Evolutionary conservation across 2,329 filamentous ascomycete genomes (phyloP).

Genomic region (Plenodomus biglobosus): DNA sequence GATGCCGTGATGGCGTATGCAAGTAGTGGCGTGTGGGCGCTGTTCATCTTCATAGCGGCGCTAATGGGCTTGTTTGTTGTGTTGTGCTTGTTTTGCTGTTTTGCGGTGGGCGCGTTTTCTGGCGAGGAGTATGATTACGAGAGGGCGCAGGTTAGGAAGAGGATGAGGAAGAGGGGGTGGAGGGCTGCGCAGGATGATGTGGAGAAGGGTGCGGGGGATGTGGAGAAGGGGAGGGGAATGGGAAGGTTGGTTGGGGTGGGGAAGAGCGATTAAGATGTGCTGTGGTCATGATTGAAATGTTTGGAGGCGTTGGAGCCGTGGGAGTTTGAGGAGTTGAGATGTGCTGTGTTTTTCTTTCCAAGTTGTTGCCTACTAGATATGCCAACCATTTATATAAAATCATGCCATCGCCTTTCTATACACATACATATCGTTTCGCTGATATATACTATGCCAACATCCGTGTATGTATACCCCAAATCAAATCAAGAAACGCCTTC

Average conservation of each 20-base stretch:
- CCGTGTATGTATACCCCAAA: background rate
- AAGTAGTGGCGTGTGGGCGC: constrained; percentile 26
- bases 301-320: background rate
- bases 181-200: constrained; percentile 19
- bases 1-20: constrained; percentile 20
- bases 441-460: background rate
- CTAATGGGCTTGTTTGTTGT: constrained; percentile 29
- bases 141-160: constrained; percentile 30
- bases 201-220: constrained; percentile 25
- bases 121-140: constrained; percentile 30
- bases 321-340: background rate
- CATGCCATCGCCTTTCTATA: too few species aligned
- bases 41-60: constrained; percentile 26
- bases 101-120: constrained; percentile 18
- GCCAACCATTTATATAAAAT: background rate
- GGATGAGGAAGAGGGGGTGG: constrained; percentile 13
- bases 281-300: too few species aligned
- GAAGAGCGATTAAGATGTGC: constrained; percentile 42
- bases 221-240: constrained; percentile 27
- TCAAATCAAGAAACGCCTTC: background rate
- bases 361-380: too few species aligned
- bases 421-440: background rate
- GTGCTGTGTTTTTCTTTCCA: background rate
- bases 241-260: constrained; percentile 35
- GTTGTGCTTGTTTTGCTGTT: constrained; percentile 29